Conservation (phyloP, 2,329 filamentous ascomycete species). For the Cercospora sp. region DNA sequence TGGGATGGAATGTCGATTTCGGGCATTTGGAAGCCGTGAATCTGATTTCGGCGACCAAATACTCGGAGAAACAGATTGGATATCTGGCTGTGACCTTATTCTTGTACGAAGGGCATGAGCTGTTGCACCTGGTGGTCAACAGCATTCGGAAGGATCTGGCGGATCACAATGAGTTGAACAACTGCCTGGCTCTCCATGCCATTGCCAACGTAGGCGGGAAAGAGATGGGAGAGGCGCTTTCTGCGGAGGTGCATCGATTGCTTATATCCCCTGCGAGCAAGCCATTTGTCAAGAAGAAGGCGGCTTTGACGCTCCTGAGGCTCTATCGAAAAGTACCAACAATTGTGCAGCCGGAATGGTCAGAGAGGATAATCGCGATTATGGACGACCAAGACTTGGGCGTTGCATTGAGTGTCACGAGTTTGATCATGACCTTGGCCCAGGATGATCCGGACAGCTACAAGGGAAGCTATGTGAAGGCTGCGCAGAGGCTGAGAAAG, state of each 20-base stretch:
- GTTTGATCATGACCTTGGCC: slow-evolving; percentile 87
- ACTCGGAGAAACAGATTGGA: slow-evolving; percentile 98
- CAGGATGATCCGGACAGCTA: slow-evolving; percentile 95
- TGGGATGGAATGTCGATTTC: slow-evolving; percentile 99
- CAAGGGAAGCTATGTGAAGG: slow-evolving; percentile 91
- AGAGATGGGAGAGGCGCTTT: slow-evolving; percentile 95
- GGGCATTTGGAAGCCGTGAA: slow-evolving; percentile 98
- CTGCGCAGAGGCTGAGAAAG: slow-evolving; percentile 82
- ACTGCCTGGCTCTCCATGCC: slow-evolving; percentile 92
- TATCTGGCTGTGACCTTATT: slow-evolving; percentile 97
- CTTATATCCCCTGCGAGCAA: slow-evolving; percentile 94
- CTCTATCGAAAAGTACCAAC: slow-evolving; percentile 91
- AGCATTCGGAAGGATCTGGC: slow-evolving; percentile 95
- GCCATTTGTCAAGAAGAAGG: slow-evolving; percentile 99
- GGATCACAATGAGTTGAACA: slow-evolving; percentile 95
- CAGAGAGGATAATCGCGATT: slow-evolving; percentile 94
- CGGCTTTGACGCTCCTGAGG: slow-evolving; percentile 85
- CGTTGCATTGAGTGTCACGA: slow-evolving; percentile 92
- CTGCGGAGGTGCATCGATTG: slow-evolving; percentile 85
- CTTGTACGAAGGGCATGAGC: slow-evolving; percentile 93
- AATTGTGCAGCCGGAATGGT: slow-evolving; percentile 95
- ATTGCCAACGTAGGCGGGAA: slow-evolving; percentile 96
- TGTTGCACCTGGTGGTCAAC: slow-evolving; percentile 94
- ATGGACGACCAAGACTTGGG: slow-evolving; percentile 97
- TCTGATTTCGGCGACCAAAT: slow-evolving; percentile 92